Percentiles rank a stretch among this genome's conserved stretches.
phyloP scores from a whole-genome alignment of 208 protist genomes.

The Tritrichomonas foetus region DNA sequence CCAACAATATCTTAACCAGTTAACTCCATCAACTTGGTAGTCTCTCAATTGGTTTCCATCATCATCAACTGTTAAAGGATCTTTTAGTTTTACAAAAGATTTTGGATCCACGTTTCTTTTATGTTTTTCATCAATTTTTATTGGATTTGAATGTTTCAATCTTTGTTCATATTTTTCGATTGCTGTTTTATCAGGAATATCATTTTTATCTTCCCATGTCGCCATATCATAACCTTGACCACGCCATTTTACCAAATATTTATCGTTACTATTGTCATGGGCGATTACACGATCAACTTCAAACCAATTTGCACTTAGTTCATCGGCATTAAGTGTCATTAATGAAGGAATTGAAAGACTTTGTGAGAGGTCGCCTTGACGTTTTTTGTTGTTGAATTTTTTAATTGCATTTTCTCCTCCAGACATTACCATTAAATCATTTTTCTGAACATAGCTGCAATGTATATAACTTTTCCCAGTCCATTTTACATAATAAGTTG shows the following conservation, averaged over 20 bases:
- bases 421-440: not conserved
- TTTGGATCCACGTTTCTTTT: not conserved
- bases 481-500: not conserved
- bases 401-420: not conserved
- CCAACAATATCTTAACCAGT: slow-evolving; percentile 57
- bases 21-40: slow-evolving; percentile 57
- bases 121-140: not conserved
- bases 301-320: not conserved
- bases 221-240: slow-evolving; percentile 54
- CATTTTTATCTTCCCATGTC: slow-evolving; percentile 59
- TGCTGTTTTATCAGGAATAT: not conserved
- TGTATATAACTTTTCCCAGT: not conserved
- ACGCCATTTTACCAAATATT: slow-evolving; percentile 65
- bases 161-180: not conserved
- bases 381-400: not conserved
- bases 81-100: not conserved
- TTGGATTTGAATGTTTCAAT: not conserved
- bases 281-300: not conserved
- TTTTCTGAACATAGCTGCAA: not conserved
- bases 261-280: not conserved
- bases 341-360: not conserved
- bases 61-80: not conserved
- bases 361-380: not conserved
- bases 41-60: slow-evolving; percentile 43
- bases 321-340: not conserved